phyloP scores from a whole-genome alignment of 2,329 filamentous ascomycete species.

The Aspergillus intermedius region DNA sequence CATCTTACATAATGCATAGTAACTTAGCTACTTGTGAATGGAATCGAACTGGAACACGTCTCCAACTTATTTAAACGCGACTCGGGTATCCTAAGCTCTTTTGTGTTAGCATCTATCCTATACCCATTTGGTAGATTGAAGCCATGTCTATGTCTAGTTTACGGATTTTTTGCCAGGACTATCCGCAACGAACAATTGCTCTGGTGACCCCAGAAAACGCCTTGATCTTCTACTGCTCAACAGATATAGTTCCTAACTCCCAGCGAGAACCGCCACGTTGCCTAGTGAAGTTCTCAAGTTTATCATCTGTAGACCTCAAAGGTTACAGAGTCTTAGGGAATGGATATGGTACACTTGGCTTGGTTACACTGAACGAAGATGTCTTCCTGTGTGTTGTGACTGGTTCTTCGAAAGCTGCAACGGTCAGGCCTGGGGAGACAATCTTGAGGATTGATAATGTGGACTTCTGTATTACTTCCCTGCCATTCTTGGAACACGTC shows the following conservation, averaged over 20 bases:
- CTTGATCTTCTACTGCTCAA: constrained; percentile 73
- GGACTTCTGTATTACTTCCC: constrained; percentile 58
- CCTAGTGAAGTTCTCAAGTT: constrained; percentile 77
- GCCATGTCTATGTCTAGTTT: constrained; percentile 49
- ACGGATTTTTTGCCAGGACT: constrained; percentile 77
- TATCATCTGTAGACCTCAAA: constrained; percentile 59
- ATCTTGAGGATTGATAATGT: constrained; percentile 81
- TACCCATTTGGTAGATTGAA: not conserved
- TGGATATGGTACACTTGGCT: constrained; percentile 77
- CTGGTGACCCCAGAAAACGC: constrained; percentile 73
- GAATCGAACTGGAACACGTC: too few relatives aligned
- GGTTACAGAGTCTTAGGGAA: constrained; percentile 73
- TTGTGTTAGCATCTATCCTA: not conserved
- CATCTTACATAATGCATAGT: too few relatives aligned
- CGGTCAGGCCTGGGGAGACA: constrained; percentile 77
- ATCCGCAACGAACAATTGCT: constrained; percentile 80
- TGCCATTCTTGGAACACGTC: not conserved
- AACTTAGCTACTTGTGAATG: too few relatives aligned
- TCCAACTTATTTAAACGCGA: too few relatives aligned
- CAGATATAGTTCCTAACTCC: constrained; percentile 49
- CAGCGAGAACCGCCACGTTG: constrained; percentile 52
- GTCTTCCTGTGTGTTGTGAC: constrained; percentile 90
- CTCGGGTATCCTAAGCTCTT: too few relatives aligned
- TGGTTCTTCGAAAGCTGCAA: constrained; percentile 69
- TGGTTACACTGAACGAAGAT: constrained; percentile 77